Percentiles rank a stretch among this genome's conserved stretches.
Evolutionary conservation across 2,329 filamentous ascomycete species (phyloP).

Genomic region (Graphilbum ipis-grandicollis): DNA sequence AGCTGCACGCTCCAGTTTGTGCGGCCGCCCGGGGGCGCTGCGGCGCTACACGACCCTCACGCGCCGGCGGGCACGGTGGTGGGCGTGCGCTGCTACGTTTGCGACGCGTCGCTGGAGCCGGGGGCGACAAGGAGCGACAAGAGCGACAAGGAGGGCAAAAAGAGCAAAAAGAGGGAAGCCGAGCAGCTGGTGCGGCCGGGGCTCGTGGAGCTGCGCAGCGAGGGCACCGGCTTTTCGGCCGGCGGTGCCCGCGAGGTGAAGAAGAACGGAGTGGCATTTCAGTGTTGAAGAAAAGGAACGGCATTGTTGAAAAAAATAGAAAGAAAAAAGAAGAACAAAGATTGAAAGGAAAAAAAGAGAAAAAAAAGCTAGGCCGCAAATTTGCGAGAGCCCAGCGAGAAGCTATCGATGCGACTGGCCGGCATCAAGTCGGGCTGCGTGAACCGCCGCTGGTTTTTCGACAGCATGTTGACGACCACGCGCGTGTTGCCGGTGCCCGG

Average conservation of each 20-base stretch:
- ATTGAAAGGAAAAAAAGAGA: too few species aligned
- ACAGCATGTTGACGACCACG: too few species aligned
- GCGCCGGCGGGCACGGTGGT: slow-evolving; percentile 26
- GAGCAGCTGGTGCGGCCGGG: slow-evolving; percentile 48
- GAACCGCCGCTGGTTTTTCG: too few species aligned
- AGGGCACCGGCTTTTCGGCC: slow-evolving; percentile 85
- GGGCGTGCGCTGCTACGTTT: slow-evolving; percentile 63
- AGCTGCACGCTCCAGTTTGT: slow-evolving; percentile 76
- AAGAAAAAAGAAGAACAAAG: too few species aligned
- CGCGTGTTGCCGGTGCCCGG: background rate
- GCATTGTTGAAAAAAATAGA: too few species aligned
- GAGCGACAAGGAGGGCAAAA: slow-evolving; percentile 18
- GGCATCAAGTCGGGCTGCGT: too few species aligned
- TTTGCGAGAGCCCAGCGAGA: too few species aligned
- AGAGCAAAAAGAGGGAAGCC: slow-evolving; percentile 23
- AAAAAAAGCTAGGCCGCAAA: too few species aligned
- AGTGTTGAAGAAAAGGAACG: slow-evolving; percentile 4
- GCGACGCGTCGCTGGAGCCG: slow-evolving; percentile 57
- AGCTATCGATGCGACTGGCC: too few species aligned
- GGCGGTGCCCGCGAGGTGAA: slow-evolving; percentile 71
- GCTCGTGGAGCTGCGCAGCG: slow-evolving; percentile 61
- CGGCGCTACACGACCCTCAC: slow-evolving; percentile 33
- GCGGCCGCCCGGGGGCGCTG: slow-evolving; percentile 25
- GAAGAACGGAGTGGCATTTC: slow-evolving; percentile 43
- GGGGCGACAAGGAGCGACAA: slow-evolving; percentile 8